Base-by-base conservation (phyloP, 257 asterid genomes). In the Petrea volubilis region DNA sequence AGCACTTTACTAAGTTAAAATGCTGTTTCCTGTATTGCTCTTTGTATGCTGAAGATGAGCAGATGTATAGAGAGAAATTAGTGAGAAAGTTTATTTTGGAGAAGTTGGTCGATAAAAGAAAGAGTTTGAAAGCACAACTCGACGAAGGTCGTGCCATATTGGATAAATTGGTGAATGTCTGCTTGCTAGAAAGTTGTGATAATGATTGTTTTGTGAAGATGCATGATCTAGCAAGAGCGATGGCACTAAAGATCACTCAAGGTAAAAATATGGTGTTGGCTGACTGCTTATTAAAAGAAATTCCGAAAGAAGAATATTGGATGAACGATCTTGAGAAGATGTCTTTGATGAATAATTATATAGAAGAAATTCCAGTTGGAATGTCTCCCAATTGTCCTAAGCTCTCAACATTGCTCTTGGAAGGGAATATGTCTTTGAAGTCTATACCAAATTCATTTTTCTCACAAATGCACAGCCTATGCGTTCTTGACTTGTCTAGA, bases 361-460 rank as follows among this genome's bases (percentile, higher is more conserved):
- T 33, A 33, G 5, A 33, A 7, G 38, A 33, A 33, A 33, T 33
- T 33, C 38, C 38, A 33, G 7, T 33, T 33, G 33, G 44, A 43
- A 14, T 73, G 44, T 73, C 77, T 73, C 77, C 77, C 27, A 64
- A 73, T 11, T 73, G 72, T 55, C 77, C 77, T 1, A 73, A 64
- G 34, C 53, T 73, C 28, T 27, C 60, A 38, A 73, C 27, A 31
- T 31, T 73, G 67, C 72, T 64, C 55, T 60, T 73, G 43, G 6
- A 28, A 2, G 3, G 34, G 14, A 73, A 64, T 31, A 10, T n/a
- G n/a, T n/a, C 51, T 2, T 21, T 73, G 2, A 1, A 10, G 17
- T 3, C 21, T 11, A 29, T 53, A 38, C 41, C 72, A 52, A 27
- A 51, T 15, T 43, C 72, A 34, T 72, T 72, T 51, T 52, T 72